Evolutionary conservation across 139 green algal genomes (phyloP).

Genomic region (Coelastrella sp.): DNA sequence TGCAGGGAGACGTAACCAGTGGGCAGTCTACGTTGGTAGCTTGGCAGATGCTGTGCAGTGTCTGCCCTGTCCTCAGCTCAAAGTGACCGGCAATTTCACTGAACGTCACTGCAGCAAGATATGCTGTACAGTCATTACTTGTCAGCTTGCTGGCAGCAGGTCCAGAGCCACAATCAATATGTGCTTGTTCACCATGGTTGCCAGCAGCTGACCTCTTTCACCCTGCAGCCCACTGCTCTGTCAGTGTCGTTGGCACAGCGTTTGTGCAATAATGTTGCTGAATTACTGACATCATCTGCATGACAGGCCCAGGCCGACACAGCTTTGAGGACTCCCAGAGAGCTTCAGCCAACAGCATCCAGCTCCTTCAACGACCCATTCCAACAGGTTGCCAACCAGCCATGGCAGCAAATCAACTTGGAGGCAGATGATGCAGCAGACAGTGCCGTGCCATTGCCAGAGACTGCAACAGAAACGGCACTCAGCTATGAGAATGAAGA

Average conservation of each 20-base stretch:
- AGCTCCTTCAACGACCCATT: neutral
- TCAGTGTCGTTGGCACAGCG: neutral
- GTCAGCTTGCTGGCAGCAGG: too few species aligned
- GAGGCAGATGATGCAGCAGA: neutral
- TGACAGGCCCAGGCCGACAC: neutral
- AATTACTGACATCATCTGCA: neutral
- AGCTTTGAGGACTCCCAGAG: neutral
- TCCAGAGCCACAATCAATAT: too few species aligned
- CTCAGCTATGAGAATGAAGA: constrained; percentile 19
- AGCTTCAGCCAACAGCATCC: neutral
- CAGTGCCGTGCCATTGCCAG: neutral
- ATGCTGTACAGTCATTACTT: too few species aligned
- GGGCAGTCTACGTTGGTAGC: too few species aligned
- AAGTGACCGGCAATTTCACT: too few species aligned
- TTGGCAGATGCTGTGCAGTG: too few species aligned
- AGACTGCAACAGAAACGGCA: neutral
- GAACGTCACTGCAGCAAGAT: too few species aligned
- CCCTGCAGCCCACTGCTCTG: neutral
- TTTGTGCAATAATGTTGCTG: neutral
- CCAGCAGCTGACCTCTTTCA: too few species aligned
- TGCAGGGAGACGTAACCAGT: too few species aligned
- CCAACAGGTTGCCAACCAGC: neutral
- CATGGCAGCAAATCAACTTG: neutral
- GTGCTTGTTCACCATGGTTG: too few species aligned
- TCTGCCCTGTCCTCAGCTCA: too few species aligned